Conservation (phyloP, 495 filamentous ascomycete species). For the Penicillium alfredii region DNA sequence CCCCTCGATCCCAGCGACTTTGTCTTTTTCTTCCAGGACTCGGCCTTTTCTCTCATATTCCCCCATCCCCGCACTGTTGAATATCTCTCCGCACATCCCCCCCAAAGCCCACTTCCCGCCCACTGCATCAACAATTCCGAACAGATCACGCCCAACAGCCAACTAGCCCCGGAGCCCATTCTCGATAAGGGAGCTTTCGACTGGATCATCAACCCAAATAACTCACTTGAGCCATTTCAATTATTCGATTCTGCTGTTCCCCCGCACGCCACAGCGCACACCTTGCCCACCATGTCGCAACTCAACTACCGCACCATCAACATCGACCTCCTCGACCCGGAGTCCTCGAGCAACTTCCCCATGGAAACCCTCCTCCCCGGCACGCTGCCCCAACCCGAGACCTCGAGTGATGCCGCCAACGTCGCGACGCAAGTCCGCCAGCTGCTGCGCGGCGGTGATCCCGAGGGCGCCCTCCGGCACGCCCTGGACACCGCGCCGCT, state of each 20-base stretch:
- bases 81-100: constrained; percentile 3
- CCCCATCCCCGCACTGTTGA: constrained; percentile 6
- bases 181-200: background rate
- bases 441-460: constrained; percentile 75
- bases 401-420: constrained; percentile 64
- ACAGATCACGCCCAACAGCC: constrained; percentile 6
- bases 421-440: constrained; percentile 75
- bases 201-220: background rate
- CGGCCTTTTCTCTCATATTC: background rate
- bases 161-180: constrained; percentile 1
- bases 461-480: constrained; percentile 73
- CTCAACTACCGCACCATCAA: constrained; percentile 89
- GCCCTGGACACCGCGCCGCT: constrained; percentile 72
- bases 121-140: constrained; percentile 14
- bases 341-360: constrained; percentile 82
- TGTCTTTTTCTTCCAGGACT: background rate
- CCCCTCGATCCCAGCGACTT: constrained; percentile 7
- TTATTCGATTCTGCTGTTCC: background rate
- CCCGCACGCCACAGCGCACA: constrained; percentile 1
- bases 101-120: constrained; percentile 15
- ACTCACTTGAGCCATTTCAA: background rate
- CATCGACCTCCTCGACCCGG: constrained; percentile 83
- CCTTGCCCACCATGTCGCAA: constrained; percentile 45
- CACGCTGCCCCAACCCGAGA: constrained; percentile 53
- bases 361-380: constrained; percentile 68